phyloP scores from a whole-genome alignment of 2,329 filamentous ascomycete genomes.

The Fusarium robinianum region DNA sequence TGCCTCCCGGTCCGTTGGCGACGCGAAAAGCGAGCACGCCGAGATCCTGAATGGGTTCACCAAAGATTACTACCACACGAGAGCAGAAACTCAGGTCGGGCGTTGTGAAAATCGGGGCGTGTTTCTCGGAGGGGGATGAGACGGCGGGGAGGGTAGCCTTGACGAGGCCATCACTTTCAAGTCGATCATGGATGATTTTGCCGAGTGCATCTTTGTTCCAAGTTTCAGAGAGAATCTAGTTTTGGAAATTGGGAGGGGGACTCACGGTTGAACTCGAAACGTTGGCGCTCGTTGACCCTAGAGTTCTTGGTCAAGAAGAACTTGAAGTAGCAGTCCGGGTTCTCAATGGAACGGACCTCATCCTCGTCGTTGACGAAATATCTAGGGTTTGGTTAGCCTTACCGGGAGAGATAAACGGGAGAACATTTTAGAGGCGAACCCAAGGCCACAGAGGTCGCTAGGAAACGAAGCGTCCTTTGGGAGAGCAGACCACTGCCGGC shows the following conservation, averaged over 20 bases:
- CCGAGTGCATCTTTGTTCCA: slow-evolving; percentile 61
- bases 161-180: slow-evolving; percentile 63
- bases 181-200: slow-evolving; percentile 63
- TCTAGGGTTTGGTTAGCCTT: slow-evolving; percentile 46
- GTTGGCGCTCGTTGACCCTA: slow-evolving; percentile 77
- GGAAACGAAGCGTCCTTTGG: slow-evolving; percentile 72
- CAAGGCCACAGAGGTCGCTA: slow-evolving; percentile 68
- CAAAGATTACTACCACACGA: slow-evolving; percentile 74
- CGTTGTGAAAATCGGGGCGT: slow-evolving; percentile 69
- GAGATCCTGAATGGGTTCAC: slow-evolving; percentile 72
- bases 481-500: slow-evolving; percentile 68
- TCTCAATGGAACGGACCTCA: slow-evolving; percentile 70
- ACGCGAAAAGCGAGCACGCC: slow-evolving; percentile 75
- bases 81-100: slow-evolving; percentile 57
- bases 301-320: slow-evolving; percentile 74
- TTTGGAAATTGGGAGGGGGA: neutral
- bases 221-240: neutral
- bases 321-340: slow-evolving; percentile 72
- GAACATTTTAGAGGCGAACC: slow-evolving; percentile 57
- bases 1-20: slow-evolving; percentile 64
- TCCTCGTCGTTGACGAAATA: slow-evolving; percentile 80
- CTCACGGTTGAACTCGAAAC: slow-evolving; percentile 74
- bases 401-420: neutral
- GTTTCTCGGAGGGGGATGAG: slow-evolving; percentile 52
- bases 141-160: slow-evolving; percentile 66